phyloP scores from a whole-genome alignment of 441 rosid genomes.

The Cnidoscolus chayamansa region DNA sequence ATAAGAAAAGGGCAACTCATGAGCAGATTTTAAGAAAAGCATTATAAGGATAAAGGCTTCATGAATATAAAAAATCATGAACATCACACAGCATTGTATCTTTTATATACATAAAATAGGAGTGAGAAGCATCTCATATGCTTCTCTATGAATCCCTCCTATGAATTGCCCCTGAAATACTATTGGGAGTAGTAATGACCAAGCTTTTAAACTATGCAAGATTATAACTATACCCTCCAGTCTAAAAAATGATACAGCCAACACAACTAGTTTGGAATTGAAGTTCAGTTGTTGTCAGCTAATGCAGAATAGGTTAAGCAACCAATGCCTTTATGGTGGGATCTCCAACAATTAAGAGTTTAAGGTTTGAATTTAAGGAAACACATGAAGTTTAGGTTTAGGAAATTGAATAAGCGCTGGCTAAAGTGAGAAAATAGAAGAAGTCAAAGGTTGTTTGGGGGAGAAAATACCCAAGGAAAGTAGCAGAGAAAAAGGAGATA shows the following conservation, averaged over 20 bases:
- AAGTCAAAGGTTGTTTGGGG: background rate
- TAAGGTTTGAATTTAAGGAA: background rate
- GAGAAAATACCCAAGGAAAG: background rate
- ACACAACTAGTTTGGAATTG: too few species aligned
- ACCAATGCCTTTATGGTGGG: background rate
- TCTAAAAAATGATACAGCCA: too few species aligned
- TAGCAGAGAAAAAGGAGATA: background rate
- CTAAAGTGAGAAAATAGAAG: background rate
- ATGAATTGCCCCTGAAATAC: background rate
- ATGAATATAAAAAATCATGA: background rate
- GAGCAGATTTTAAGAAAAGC: background rate
- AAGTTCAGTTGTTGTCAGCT: too few species aligned
- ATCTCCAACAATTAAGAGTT: background rate
- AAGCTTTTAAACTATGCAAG: background rate
- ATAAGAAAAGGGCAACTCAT: background rate
- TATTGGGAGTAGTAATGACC: background rate
- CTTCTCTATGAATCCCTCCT: background rate
- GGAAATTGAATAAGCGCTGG: background rate
- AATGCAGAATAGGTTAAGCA: background rate
- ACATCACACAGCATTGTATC: background rate
- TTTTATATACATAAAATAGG: background rate
- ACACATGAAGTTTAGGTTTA: background rate
- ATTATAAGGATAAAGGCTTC: too few species aligned
- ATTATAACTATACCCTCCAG: background rate
- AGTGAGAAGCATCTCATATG: background rate